Evolutionary conservation across 345 rosid genomes (phyloP).

Genomic region (Linum lewisii): DNA sequence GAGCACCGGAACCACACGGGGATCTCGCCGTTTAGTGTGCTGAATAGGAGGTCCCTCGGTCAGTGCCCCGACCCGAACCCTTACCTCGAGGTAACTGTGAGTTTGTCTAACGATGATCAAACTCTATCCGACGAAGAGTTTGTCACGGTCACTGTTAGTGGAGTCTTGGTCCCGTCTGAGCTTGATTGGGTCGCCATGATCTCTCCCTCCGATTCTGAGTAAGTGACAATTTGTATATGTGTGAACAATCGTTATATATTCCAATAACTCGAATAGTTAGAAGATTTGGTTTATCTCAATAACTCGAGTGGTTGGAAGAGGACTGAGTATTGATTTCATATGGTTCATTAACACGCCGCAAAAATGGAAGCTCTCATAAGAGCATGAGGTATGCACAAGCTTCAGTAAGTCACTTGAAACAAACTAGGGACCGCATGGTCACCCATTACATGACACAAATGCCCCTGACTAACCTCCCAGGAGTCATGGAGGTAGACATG

Average conservation of each 20-base stretch:
- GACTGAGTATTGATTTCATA: too few species aligned
- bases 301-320: too few species aligned
- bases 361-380: too few species aligned
- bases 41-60: conserved; percentile 32
- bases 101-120: neutral
- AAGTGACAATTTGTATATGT: conserved; percentile 7
- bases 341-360: too few species aligned
- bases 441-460: too few species aligned
- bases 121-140: conserved; percentile 29
- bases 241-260: neutral
- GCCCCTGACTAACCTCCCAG: too few species aligned
- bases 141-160: conserved; percentile 36
- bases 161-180: conserved; percentile 28
- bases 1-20: conserved; percentile 37
- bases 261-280: too few species aligned
- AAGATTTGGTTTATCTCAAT: too few species aligned
- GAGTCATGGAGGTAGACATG: too few species aligned
- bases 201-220: conserved; percentile 46
- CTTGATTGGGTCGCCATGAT: conserved; percentile 68
- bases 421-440: too few species aligned
- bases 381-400: too few species aligned
- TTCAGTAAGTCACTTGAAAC: too few species aligned
- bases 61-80: conserved; percentile 25
- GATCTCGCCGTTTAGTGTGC: conserved; percentile 38
- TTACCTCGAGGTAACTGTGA: conserved; percentile 21